Evolutionary conservation across 2,329 filamentous ascomycete genomes (phyloP), one percentile per base, ranked within the genome.

Genomic region (Diplodia corticola): DNA sequence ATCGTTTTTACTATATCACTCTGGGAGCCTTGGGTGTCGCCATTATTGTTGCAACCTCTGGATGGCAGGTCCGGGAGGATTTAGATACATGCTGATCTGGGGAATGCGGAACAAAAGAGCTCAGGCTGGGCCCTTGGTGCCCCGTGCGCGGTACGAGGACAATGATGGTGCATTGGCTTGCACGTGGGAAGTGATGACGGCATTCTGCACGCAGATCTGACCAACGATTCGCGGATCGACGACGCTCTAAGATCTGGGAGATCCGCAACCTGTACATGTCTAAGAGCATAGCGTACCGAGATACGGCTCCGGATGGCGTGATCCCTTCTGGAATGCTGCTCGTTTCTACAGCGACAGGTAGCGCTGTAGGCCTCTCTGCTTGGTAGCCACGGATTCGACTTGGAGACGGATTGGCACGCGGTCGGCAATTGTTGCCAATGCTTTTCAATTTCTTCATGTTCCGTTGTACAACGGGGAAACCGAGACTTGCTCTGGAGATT

Each of bases 141-240:
- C 24, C 57, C 57, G 44, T 61, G 57, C 57, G 44, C 40, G 44
- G 57, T 61, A 49, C 44, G 57, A 28, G 57, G 33, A 17, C 5
- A 35, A 24, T 26, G 35, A 48, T 60, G 55, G 55, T 60, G 37
- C 55, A 48, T 60, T 9, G 54, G 54, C 37, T 49, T 37, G 35
- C 50, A 48, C 30, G 37, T 20, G 24, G 51, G 35, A 64, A 13
- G 50, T 65, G 51, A 57, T 65, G 63, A 65, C 63, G 63, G 63
- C 63, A 65, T 65, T 65, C 63, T 28, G 28, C 24, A 55, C 35
- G 63, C 30, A 50, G 51, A 65, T 65, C 63, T 46, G 30, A 28
- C n/a, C 40, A 26, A 28, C 33, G 57, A 61, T 61, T 61, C 57
- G 57, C 35, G 26, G 40, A 61, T 60, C 55, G 55, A 26, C 37